Base-by-base conservation (phyloP, 192 early-diverging fungal species). In the Pilaira anomala region DNA sequence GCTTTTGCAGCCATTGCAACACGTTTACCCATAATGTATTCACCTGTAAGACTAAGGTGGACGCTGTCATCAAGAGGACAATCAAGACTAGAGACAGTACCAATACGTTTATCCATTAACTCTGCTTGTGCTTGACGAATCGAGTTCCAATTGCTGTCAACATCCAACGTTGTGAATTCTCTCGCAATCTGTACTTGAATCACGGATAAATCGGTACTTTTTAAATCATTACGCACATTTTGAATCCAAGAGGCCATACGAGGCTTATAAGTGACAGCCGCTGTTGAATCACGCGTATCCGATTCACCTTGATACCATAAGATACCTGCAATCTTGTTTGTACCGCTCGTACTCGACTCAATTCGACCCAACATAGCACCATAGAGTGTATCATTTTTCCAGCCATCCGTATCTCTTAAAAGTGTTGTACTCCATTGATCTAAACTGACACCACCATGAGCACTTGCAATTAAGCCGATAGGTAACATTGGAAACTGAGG, bases 261-360 rank as follows among this genome's bases (percentile, higher is more conserved):
- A 9, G 45, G 19, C 3, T 39, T 24, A 25, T 57, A 69, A 8
- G 16, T 14, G 3, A 48, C 22, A 4, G 67, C 42, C 21, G 16
- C 51, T 50, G 18, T 13, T 1, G 22, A 22, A 1, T 19, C 19
- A n/a, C 50, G 49, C 29, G 73, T 46, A 54, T 74, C 67, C 7
- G 73, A 65, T 51, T 74, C 73, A 1, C 73, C 73, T 26, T 74
- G 73, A 7, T 65, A 68, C 73, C 73, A 74, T 8, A 74, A 50
- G 11, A 74, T 45, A 9, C 73, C 73, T 22, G 62, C 64, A 8
- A 69, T 18, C 33, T 36, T 36, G 11, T 36, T 36, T 0, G 14
- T 13, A 7, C 50, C 62, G 25, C 63, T 67, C 0, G 49, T 36
- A 12, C 18, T 25, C 11, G 33, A 36, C 6, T 50, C 6, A 3